Percentiles rank a stretch among this genome's conserved stretches.
phyloP scores from a whole-genome alignment of 345 rosid genomes.

The Salix purpurea region DNA sequence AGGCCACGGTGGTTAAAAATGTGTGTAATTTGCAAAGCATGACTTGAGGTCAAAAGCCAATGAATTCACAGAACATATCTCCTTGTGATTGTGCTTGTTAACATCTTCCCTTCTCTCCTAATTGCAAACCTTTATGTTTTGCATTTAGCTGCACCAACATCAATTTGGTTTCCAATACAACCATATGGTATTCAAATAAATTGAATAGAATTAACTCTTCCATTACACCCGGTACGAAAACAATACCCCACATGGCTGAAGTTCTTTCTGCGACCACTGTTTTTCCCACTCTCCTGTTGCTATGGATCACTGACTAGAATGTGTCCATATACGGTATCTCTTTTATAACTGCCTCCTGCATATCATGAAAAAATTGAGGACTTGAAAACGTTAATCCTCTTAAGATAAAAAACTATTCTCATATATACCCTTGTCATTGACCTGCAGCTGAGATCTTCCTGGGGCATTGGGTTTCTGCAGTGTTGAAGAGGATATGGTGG shows the following conservation, averaged over 20 bases:
- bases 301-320: neutral
- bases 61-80: neutral
- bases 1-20: no score
- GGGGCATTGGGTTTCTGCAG: conserved; percentile 99
- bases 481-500: conserved; percentile 99
- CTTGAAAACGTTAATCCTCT: conserved; percentile 26
- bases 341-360: conserved; percentile 3
- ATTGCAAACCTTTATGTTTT: neutral
- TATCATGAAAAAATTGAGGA: conserved; percentile 20
- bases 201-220: neutral
- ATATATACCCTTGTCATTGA: conserved; percentile 81
- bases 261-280: neutral
- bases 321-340: neutral
- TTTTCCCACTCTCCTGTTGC: neutral
- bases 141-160: neutral
- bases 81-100: neutral
- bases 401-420: conserved; percentile 47
- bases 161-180: neutral
- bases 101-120: neutral
- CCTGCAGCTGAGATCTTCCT: conserved; percentile 99
- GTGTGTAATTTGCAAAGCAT: no score
- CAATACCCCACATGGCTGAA: neutral
- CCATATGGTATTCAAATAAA: neutral
- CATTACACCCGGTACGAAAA: neutral
- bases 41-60: neutral